phyloP scores from a whole-genome alignment of 2,329 filamentous ascomycete genomes.

The Teratosphaeria epicoccoides region DNA sequence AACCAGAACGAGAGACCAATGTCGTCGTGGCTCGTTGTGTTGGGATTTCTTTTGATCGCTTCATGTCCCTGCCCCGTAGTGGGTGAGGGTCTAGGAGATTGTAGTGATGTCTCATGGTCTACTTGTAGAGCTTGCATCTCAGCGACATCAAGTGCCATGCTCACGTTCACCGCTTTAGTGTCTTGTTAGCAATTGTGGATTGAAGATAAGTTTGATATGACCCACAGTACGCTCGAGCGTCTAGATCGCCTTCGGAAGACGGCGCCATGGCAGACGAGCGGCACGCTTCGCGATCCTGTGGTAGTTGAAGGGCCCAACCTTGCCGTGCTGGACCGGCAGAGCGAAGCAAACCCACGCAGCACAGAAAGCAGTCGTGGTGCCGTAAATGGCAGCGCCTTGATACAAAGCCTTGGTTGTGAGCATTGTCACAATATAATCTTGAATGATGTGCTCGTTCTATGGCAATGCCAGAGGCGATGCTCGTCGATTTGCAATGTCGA shows the following conservation, averaged over 20 bases:
- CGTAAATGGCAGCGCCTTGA: constrained; percentile 21
- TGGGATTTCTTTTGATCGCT: not conserved
- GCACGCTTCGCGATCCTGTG: constrained; percentile 19
- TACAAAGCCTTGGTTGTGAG: constrained; percentile 18
- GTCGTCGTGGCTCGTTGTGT: not conserved
- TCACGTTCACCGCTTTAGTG: not conserved
- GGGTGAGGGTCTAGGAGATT: not conserved
- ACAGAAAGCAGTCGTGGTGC: constrained; percentile 20
- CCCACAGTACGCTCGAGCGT: not conserved
- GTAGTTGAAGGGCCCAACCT: constrained; percentile 24
- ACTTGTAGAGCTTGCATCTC: not conserved
- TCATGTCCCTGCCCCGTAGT: not conserved
- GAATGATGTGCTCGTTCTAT: not conserved
- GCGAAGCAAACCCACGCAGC: constrained; percentile 21
- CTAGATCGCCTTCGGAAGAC: constrained; percentile 21
- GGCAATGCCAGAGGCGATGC: not conserved
- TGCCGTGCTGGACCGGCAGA: constrained; percentile 22
- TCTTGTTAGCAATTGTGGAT: not conserved
- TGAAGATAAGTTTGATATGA: not conserved
- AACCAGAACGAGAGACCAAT: not conserved
- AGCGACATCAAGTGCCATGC: not conserved
- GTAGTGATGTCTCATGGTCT: not conserved
- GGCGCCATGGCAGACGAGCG: constrained; percentile 21
- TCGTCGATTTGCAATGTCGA: not conserved
- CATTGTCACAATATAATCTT: constrained; percentile 15